Percentiles rank a stretch among this genome's conserved stretches.
These are phyloP conservation scores for Coccinonectria pachysandricola DNA, from an alignment of 2,329 filamentous ascomycete genomes.

Conservation along the genomic window DNA sequence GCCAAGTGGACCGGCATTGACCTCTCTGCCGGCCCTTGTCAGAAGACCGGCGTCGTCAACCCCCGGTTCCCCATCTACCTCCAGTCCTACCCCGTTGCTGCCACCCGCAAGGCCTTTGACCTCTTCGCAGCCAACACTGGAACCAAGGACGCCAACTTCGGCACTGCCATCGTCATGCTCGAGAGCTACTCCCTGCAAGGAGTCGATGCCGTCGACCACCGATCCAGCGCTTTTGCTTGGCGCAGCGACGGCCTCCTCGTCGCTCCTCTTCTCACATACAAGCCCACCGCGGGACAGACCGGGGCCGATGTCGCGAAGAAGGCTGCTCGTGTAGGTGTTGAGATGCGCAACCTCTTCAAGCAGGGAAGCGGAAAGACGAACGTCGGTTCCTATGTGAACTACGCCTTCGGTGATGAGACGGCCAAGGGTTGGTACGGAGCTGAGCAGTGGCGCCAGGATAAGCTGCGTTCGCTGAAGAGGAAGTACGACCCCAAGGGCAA, in stretches of 20 bases:
- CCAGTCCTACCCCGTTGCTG: conserved; percentile 7
- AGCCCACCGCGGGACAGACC: no score
- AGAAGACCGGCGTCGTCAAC: conserved; percentile 15
- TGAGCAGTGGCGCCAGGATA: conserved; percentile 37
- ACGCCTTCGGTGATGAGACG: conserved; percentile 37
- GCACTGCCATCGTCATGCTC: conserved; percentile 38
- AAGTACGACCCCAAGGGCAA: conserved; percentile 36
- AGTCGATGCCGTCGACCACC: conserved; percentile 7
- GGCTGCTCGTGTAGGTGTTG: conserved; percentile 9
- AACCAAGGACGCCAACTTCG: conserved; percentile 7
- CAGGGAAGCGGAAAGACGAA: conserved; percentile 3
- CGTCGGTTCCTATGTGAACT: conserved; percentile 34
- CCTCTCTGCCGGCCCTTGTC: conserved; percentile 9
- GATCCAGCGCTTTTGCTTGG: conserved; percentile 13
- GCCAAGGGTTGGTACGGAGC: conserved; percentile 34
- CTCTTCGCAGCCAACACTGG: conserved; percentile 10
- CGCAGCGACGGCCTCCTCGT: conserved; percentile 13
- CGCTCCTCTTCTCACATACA: conserved; percentile 14
- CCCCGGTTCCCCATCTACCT: conserved; percentile 18
- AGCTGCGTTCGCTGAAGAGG: conserved; percentile 34
- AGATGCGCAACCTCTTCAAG: conserved; percentile 10
- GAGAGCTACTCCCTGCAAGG: conserved; percentile 42
- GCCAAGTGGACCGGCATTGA: conserved; percentile 14
- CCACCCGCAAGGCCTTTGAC: conserved; percentile 10
- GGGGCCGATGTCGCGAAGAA: conserved; percentile 3